phyloP scores from a whole-genome alignment of 164 flowering plant species.

The Liriodendron chinense region DNA sequence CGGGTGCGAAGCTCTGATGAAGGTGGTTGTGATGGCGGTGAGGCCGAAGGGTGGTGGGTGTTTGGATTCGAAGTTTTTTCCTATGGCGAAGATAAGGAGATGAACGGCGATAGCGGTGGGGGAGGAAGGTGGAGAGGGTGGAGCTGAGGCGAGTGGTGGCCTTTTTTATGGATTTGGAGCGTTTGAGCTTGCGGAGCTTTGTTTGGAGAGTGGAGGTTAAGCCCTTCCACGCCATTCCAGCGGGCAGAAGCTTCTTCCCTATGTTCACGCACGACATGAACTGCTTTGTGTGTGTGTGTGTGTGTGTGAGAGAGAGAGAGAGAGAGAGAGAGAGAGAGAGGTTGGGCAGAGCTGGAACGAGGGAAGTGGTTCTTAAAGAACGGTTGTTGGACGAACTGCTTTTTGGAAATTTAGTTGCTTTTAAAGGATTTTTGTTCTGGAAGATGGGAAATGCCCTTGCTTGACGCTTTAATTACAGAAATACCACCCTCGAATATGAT shows the following conservation, averaged over 20 bases:
- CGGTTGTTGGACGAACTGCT: no score
- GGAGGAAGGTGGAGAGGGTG: slow-evolving; percentile 1
- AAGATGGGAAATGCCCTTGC: background rate
- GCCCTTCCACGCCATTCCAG: slow-evolving; percentile 54
- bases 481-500: no score
- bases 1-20: slow-evolving; percentile 22
- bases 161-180: slow-evolving; percentile 27
- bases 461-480: no score
- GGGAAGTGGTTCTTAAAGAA: background rate
- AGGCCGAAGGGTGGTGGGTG: background rate
- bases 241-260: slow-evolving; percentile 39
- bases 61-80: background rate
- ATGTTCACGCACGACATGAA: slow-evolving; percentile 41
- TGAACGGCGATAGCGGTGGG: background rate
- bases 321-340: background rate
- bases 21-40: slow-evolving; percentile 2
- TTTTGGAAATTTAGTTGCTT: no score
- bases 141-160: slow-evolving; percentile 13
- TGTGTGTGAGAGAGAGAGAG: background rate
- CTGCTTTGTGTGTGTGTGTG: background rate
- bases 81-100: slow-evolving; percentile 11
- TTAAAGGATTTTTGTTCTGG: background rate
- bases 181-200: slow-evolving; percentile 37
- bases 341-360: background rate
- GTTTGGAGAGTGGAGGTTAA: slow-evolving; percentile 42